phyloP scores from a whole-genome alignment of 768 basidiomycete species.

The Mycena chlorophos region DNA sequence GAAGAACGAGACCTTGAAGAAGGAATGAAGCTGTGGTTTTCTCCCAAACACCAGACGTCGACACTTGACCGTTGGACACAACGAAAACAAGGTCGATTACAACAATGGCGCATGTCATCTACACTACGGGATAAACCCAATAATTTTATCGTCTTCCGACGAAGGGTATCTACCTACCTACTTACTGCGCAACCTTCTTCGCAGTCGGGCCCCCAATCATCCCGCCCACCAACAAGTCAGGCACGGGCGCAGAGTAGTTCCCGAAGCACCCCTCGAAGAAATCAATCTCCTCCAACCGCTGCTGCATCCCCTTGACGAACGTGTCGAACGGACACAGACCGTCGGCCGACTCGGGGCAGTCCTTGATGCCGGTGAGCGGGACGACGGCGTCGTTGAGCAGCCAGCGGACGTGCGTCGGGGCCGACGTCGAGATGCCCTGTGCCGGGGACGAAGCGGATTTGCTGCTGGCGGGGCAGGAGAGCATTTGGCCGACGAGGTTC shows the following conservation, averaged over 20 bases:
- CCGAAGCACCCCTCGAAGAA: constrained; percentile 62
- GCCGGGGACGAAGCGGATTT: constrained; percentile 38
- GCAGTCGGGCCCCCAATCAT: constrained; percentile 20
- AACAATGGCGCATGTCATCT: too few species aligned
- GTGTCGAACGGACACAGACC: constrained; percentile 62
- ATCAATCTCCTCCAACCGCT: constrained; percentile 57
- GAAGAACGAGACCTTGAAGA: too few species aligned
- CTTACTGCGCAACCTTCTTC: not conserved
- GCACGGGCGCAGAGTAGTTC: constrained; percentile 46
- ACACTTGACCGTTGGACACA: too few species aligned
- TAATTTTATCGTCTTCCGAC: too few species aligned
- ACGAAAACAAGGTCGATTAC: too few species aligned
- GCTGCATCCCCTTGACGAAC: constrained; percentile 60
- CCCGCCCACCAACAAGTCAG: constrained; percentile 43
- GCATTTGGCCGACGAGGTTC: constrained; percentile 48
- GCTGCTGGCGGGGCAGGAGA: constrained; percentile 34
- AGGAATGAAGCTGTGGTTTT: too few species aligned
- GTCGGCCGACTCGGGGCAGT: constrained; percentile 58
- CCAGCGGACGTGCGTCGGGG: constrained; percentile 47
- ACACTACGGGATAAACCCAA: too few species aligned
- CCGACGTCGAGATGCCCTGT: constrained; percentile 36
- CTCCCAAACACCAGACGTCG: too few species aligned
- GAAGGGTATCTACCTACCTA: too few species aligned
- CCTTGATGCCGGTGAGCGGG: constrained; percentile 63
- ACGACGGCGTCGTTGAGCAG: constrained; percentile 75